Conservation (phyloP, 495 filamentous ascomycete species). For the Penicillium canariense region DNA sequence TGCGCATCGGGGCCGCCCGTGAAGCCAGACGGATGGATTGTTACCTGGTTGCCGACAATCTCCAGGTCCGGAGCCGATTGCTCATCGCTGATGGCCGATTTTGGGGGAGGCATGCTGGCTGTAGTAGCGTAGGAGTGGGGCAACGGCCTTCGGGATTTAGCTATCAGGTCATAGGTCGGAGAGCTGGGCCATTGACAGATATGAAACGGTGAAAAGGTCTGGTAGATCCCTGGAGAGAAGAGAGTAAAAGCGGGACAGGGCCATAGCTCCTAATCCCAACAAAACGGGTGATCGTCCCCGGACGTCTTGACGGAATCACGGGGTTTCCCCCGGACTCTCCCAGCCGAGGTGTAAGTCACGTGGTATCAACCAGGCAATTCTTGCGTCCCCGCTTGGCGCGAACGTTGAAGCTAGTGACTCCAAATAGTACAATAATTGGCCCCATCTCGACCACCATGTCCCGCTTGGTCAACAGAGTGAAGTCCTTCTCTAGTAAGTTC, state of each 20-base stretch:
- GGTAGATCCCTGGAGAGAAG: background rate
- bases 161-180: constrained; percentile 1
- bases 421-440: background rate
- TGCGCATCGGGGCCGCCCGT: constrained; percentile 39
- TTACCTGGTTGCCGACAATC: constrained; percentile 75
- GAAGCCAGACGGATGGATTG: constrained; percentile 75
- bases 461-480: constrained; percentile 24
- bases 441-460: constrained; percentile 22
- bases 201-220: background rate
- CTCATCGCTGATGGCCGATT: constrained; percentile 29
- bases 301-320: constrained; percentile 15
- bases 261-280: constrained; percentile 31
- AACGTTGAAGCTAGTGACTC: background rate
- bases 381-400: background rate
- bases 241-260: constrained; percentile 10
- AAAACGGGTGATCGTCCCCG: constrained; percentile 28
- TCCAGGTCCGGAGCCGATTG: constrained; percentile 75
- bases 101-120: constrained; percentile 36
- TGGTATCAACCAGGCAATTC: background rate
- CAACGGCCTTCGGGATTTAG: background rate
- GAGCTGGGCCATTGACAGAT: constrained; percentile 2
- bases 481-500: constrained; percentile 31
- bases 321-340: constrained; percentile 16
- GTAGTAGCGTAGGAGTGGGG: constrained; percentile 4
- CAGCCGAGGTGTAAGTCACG: constrained; percentile 19